Base-by-base conservation (phyloP, 768 basidiomycete species). In the Candolleomyces efflorescens region DNA sequence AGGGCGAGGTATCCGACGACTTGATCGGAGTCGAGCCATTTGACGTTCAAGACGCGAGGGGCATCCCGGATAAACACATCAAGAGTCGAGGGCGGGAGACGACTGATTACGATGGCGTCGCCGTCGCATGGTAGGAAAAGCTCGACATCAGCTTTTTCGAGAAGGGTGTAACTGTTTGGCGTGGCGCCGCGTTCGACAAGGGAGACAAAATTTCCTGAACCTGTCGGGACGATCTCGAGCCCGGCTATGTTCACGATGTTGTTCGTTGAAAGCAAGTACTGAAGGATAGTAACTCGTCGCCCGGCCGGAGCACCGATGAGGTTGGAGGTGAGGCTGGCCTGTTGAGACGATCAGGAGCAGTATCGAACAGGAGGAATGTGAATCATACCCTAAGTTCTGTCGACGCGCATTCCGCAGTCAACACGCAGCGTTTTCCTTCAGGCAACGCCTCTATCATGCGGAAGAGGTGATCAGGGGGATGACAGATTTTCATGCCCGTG, bases 191-290 rank as follows among this genome's bases (percentile, higher is more conserved):
- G 9, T 13, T 49, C 45, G 15, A 23, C 24, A 48, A 56, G 62
- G 6, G 71, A 56, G n/a, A 69, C 49, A 7, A 24, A 56, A 12
- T 54, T 50, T 6, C 65, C 67, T 12, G 62, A 65, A 2, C 70
- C 62, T 1, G 70, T 55, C 0, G 70, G 69, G 23, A 79, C 46
- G 22, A 81, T 54, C 2, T 75, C 77, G 3, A 81, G 64, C 0
- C 68, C 72, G 12, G 71, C 56, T 7, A 81, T 53, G 52, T 73
- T 68, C 17, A 58, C 55, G n/a, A 78, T 51, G 23, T 75, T 62
- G 0, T 62, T 54, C 0, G 66, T 65, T 0, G 72, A 73, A 3
- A 80, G 61, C 0, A 80, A 68, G 58, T 77, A 81, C 3, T 58
- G 57, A 10, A 70, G 61, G 23, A 77, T 55, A 3, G 55, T 43